phyloP scores from a whole-genome alignment of 2,329 filamentous ascomycete species.

The Ophioceras dolichostomum region DNA sequence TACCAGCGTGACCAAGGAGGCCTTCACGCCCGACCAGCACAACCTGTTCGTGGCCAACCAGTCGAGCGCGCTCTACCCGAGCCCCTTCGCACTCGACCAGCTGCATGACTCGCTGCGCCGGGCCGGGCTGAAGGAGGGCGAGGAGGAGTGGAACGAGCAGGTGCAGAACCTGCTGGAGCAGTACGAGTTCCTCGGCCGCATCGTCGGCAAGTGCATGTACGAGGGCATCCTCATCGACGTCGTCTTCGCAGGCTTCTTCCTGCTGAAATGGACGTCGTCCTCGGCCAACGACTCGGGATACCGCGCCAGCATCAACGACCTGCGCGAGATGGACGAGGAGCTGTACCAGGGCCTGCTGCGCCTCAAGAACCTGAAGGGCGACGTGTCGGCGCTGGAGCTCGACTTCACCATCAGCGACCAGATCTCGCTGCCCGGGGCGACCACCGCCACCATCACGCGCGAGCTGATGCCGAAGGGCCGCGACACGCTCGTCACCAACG shows the following conservation, averaged over 20 bases:
- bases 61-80: conserved; percentile 79
- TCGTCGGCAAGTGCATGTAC: conserved; percentile 94
- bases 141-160: conserved; percentile 41
- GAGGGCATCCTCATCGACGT: conserved; percentile 93
- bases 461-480: conserved; percentile 70
- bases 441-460: conserved; percentile 50
- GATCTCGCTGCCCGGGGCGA: conserved; percentile 30
- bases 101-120: conserved; percentile 44
- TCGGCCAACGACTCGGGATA: conserved; percentile 52
- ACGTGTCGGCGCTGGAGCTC: conserved; percentile 68
- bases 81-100: conserved; percentile 66
- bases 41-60: conserved; percentile 74
- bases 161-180: conserved; percentile 53
- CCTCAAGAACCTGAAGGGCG: conserved; percentile 74
- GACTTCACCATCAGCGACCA: conserved; percentile 84
- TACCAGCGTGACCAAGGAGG: conserved; percentile 75
- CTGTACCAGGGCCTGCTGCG: conserved; percentile 76
- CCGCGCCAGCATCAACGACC: conserved; percentile 86
- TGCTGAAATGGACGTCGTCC: conserved; percentile 89
- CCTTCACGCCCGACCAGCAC: conserved; percentile 48
- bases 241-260: conserved; percentile 87
- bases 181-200: conserved; percentile 84
- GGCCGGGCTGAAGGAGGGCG: conserved; percentile 36
- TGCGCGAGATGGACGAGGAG: conserved; percentile 81
- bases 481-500: conserved; percentile 70